A percentile compares a stretch with the other conserved stretches of the same genome.
These are phyloP conservation scores for Phaffomyces thermotolerans DNA, from an alignment of 805 yeast genomes.

Conservation along the genomic window DNA sequence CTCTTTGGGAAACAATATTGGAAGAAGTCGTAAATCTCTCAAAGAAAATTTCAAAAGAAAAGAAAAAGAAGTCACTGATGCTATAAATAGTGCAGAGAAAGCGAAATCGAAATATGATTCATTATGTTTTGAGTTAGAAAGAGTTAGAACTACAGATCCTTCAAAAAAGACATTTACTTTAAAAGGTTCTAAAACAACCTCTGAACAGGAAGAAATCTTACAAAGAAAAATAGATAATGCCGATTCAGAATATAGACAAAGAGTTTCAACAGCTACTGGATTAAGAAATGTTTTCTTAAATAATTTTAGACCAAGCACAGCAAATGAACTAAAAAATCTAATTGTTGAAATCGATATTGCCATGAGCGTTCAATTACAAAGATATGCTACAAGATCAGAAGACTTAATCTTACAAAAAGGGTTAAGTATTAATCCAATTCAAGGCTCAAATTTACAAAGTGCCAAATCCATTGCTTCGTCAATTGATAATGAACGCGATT, in stretches of 20 bases:
- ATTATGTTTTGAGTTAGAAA: slow-evolving; percentile 81
- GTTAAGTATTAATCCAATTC: slow-evolving; percentile 70
- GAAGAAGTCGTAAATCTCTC: slow-evolving; percentile 62
- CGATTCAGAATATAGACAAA: slow-evolving; percentile 78
- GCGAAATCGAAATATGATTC: slow-evolving; percentile 73
- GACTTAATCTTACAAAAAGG: slow-evolving; percentile 80
- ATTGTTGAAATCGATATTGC: slow-evolving; percentile 88
- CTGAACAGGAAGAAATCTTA: slow-evolving; percentile 85
- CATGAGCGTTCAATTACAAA: slow-evolving; percentile 77
- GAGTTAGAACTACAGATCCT: slow-evolving; percentile 74
- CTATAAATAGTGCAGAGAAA: slow-evolving; percentile 80
- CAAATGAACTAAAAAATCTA: slow-evolving; percentile 64
- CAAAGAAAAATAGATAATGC: slow-evolving; percentile 74
- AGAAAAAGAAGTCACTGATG: slow-evolving; percentile 80
- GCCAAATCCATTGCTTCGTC: slow-evolving; percentile 72
- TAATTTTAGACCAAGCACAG: slow-evolving; percentile 70
- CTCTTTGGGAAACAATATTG: slow-evolving; percentile 62
- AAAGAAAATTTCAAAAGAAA: slow-evolving; percentile 78
- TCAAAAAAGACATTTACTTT: slow-evolving; percentile 75
- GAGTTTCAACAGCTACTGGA: slow-evolving; percentile 65
- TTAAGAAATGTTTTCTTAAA: slow-evolving; percentile 65
- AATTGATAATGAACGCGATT: slow-evolving; percentile 77
- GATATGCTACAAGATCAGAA: slow-evolving; percentile 83
- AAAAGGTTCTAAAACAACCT: slow-evolving; percentile 69
- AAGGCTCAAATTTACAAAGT: slow-evolving; percentile 45